phyloP scores from a whole-genome alignment of 306 rosid species.

The Hippophae gyantsensis region DNA sequence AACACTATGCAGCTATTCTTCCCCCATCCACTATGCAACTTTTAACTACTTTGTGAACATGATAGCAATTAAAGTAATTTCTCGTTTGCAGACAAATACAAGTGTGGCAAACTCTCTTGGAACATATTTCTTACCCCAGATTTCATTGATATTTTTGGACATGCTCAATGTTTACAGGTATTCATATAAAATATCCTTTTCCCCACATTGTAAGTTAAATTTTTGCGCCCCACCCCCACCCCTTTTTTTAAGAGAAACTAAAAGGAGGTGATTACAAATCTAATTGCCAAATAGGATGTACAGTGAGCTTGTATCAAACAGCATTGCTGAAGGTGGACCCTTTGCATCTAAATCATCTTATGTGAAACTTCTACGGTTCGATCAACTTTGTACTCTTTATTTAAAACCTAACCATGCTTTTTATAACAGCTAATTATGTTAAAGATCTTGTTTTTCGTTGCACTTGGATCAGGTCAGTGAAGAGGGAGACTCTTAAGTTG shows the following conservation, averaged over 20 bases:
- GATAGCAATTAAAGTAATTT: constrained; percentile 4
- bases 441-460: not conserved
- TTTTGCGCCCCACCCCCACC: too few species aligned
- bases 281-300: constrained; percentile 67
- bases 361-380: constrained; percentile 84
- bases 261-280: not conserved
- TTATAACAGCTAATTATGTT: not conserved
- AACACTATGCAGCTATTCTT: not conserved
- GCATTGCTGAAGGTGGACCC: constrained; percentile 90
- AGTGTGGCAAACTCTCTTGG: constrained; percentile 87
- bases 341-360: constrained; percentile 76
- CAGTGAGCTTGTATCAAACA: constrained; percentile 91
- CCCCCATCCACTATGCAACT: not conserved
- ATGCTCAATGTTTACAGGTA: constrained; percentile 98
- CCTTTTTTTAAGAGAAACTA: too few species aligned
- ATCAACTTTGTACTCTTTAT: constrained; percentile 5
- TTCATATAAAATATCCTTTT: not conserved
- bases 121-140: constrained; percentile 86
- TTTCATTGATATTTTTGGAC: constrained; percentile 81
- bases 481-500: constrained; percentile 91
- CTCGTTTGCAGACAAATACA: constrained; percentile 71
- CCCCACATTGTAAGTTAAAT: too few species aligned
- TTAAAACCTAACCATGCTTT: not conserved
- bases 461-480: constrained; percentile 65
- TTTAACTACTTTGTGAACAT: not conserved